These are phyloP conservation scores for Pelargonium myrrhifolium DNA, from an alignment of 441 rosid species.

Conservation along the genomic window DNA sequence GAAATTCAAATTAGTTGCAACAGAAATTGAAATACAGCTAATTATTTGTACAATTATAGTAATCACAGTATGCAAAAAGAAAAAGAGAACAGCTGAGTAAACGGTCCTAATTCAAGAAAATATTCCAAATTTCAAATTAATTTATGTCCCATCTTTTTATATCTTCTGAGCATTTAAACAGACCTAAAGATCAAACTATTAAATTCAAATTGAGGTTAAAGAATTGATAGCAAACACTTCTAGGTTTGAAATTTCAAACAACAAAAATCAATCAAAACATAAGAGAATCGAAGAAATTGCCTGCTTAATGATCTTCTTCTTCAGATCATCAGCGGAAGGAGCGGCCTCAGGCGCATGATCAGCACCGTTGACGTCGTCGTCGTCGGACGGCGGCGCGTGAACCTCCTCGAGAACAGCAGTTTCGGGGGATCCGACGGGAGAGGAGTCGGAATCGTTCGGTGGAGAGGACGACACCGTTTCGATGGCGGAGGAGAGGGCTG, in stretches of 20 bases:
- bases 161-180: background rate
- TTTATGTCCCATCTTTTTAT: background rate
- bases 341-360: conserved; percentile 30
- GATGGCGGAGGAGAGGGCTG: conserved; percentile 24
- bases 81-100: too few species aligned
- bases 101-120: background rate
- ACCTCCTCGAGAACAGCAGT: conserved; percentile 26
- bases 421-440: conserved; percentile 23
- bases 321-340: conserved; percentile 45
- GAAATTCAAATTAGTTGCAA: too few species aligned
- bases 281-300: conserved; percentile 21
- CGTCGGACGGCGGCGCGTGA: conserved; percentile 40
- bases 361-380: conserved; percentile 38
- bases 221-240: background rate
- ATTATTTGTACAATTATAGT: too few species aligned
- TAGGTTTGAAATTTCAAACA: background rate
- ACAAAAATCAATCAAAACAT: background rate
- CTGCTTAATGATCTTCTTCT: conserved; percentile 70
- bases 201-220: background rate
- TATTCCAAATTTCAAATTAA: background rate
- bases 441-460: conserved; percentile 2
- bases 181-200: background rate
- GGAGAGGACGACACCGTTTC: too few species aligned
- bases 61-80: too few species aligned
- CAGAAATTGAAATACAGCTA: too few species aligned